These are phyloP conservation scores for Termitomyces sp. DNA, from an alignment of 768 basidiomycete genomes.

Conservation along the genomic window DNA sequence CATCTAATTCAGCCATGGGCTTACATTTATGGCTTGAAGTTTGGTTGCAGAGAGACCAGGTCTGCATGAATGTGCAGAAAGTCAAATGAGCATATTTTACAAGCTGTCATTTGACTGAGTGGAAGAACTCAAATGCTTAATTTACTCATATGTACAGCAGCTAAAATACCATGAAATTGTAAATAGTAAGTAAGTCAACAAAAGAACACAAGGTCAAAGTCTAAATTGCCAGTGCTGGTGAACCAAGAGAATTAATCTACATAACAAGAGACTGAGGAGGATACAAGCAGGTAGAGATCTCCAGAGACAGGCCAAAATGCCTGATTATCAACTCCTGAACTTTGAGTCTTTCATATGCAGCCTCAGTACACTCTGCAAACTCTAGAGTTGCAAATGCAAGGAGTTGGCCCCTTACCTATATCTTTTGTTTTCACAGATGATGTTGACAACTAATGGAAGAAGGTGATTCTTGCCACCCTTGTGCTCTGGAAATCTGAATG, in stretches of 20 bases:
- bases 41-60: neutral
- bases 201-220: neutral
- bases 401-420: neutral
- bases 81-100: neutral
- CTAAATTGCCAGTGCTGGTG: neutral
- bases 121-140: too few species aligned
- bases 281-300: neutral
- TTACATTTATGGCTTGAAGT: neutral
- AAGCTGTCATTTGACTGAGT: neutral
- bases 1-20: neutral
- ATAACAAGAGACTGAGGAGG: neutral
- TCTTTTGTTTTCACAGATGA: slow-evolving; percentile 23
- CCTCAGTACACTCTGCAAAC: slow-evolving; percentile 13
- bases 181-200: too few species aligned
- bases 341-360: neutral
- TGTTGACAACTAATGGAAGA: slow-evolving; percentile 5
- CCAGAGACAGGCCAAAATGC: neutral
- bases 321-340: neutral
- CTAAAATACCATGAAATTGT: too few species aligned
- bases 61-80: neutral
- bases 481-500: neutral
- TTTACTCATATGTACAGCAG: too few species aligned
- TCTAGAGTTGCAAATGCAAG: slow-evolving; percentile 7
- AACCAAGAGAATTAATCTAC: too few species aligned
- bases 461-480: neutral